Conservation (phyloP, 1,139 yeast genomes). For the Arxiozyma slooffiae region DNA sequence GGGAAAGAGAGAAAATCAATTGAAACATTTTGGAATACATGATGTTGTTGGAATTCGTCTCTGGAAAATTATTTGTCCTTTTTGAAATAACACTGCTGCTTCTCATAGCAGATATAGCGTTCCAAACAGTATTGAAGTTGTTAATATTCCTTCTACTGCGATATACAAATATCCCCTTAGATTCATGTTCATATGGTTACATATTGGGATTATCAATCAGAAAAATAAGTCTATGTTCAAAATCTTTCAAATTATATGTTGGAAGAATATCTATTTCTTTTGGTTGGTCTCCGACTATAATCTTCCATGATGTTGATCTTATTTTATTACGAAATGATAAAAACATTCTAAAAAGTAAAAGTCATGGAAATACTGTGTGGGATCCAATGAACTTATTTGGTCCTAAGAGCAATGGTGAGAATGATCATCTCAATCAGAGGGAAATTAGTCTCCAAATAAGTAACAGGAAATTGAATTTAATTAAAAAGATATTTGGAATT, state of each 20-base stretch:
- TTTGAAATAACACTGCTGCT: not conserved
- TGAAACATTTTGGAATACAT: not conserved
- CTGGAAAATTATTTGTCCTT: not conserved
- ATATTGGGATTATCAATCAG: conserved; percentile 17
- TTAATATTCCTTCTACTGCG: not conserved
- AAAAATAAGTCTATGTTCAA: conserved; percentile 5
- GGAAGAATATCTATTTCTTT: conserved; percentile 12
- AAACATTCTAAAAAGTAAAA: not conserved
- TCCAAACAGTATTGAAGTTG: not conserved
- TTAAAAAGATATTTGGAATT: conserved; percentile 12
- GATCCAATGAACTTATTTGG: no score
- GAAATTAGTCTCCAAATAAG: not conserved
- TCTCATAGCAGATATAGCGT: no score
- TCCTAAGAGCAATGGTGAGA: not conserved
- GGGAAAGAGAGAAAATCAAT: not conserved
- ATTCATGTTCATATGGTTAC: conserved; percentile 10
- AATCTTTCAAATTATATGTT: conserved; percentile 10
- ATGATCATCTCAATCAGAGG: not conserved
- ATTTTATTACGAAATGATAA: not conserved
- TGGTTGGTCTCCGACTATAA: conserved; percentile 16
- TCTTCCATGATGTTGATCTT: conserved; percentile 15
- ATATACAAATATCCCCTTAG: conserved; percentile 1
- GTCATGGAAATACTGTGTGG: not conserved
- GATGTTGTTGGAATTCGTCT: not conserved
- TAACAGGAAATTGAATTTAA: conserved; percentile 4